Conservation (phyloP, 257 asterid genomes). For the Capsicum chinense region DNA sequence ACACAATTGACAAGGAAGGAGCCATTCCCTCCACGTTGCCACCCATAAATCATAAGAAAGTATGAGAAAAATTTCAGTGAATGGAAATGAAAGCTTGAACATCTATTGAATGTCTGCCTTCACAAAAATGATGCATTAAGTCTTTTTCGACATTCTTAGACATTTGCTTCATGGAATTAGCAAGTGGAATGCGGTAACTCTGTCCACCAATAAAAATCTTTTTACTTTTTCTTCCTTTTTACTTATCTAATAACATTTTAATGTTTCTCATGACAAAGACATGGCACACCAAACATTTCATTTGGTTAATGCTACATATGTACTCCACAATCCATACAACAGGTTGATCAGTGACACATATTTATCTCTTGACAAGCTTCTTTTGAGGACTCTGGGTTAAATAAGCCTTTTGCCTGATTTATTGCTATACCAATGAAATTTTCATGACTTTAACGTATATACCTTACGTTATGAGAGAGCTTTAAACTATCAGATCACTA, state of each 20-base stretch:
- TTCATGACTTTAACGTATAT: not conserved
- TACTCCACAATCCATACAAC: not conserved
- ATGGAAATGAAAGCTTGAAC: not conserved
- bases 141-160: not conserved
- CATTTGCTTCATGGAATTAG: not conserved
- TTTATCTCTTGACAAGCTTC: not conserved
- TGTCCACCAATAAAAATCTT: not conserved
- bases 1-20: not conserved
- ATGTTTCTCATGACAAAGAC: not conserved
- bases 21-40: not conserved
- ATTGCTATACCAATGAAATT: not conserved
- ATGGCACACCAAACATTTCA: not conserved
- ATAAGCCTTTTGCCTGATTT: not conserved
- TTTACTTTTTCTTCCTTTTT: not conserved
- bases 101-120: not conserved
- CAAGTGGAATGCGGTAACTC: not conserved
- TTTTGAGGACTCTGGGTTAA: not conserved
- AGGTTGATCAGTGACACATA: not conserved
- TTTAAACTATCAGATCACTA: no score
- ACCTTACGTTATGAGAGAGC: not conserved
- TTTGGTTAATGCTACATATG: not conserved
- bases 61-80: not conserved
- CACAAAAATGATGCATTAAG: not conserved
- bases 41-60: not conserved
- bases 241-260: not conserved